phyloP scores from a whole-genome alignment of 495 filamentous ascomycete species.

The Penicillium bialowiezense region DNA sequence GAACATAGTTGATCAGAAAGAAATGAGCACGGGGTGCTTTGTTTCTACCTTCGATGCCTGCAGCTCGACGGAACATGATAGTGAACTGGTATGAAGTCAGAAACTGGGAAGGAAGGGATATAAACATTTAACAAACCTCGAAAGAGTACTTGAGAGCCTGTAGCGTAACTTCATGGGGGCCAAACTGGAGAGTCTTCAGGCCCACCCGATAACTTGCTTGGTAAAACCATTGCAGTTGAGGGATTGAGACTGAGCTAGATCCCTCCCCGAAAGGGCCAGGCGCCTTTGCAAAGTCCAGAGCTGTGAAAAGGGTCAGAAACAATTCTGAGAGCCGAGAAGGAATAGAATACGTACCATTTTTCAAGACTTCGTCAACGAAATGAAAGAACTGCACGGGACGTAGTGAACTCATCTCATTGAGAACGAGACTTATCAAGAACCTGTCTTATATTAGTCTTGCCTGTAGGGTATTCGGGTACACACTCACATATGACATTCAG shows the following conservation, averaged over 20 bases:
- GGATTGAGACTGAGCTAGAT: not conserved
- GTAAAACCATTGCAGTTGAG: slow-evolving; percentile 2
- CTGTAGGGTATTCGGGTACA: not conserved
- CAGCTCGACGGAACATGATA: not conserved
- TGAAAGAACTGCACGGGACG: too few species aligned
- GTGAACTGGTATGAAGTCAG: not conserved
- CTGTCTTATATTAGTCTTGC: too few species aligned
- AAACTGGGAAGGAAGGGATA: too few species aligned
- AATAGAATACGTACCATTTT: not conserved
- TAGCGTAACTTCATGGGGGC: not conserved
- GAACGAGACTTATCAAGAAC: not conserved
- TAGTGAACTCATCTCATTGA: not conserved
- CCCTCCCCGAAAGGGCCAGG: not conserved
- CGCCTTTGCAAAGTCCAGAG: not conserved
- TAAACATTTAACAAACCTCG: not conserved
- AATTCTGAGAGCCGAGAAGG: not conserved
- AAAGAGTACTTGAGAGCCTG: not conserved
- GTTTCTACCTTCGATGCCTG: not conserved
- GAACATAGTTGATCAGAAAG: not conserved
- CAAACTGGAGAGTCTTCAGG: not conserved
- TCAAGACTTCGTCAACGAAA: not conserved
- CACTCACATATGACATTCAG: slow-evolving; percentile 3
- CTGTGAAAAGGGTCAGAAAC: not conserved
- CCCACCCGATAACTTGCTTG: not conserved
- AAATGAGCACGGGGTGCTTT: not conserved